Evolutionary conservation across 2,329 filamentous ascomycete species (phyloP).

Genomic region (Falciphora oryzae): DNA sequence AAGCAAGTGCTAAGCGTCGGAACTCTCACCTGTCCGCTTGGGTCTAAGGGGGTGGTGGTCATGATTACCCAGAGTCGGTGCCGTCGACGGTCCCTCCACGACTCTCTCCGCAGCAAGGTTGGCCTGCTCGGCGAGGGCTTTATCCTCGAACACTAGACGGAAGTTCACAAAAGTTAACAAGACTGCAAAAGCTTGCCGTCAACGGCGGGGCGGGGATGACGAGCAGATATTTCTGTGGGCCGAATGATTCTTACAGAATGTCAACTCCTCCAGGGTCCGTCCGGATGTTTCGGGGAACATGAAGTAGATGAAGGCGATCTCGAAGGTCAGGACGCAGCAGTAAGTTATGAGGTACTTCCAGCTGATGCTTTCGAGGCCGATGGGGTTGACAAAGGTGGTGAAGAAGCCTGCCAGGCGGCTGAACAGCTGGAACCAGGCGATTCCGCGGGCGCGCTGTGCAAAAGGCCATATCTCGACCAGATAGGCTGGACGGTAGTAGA

Average conservation of each 20-base stretch:
- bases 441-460: conserved; percentile 25
- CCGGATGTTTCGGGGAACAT: conserved; percentile 21
- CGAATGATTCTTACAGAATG: conserved; percentile 17
- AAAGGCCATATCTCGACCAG: conserved; percentile 28
- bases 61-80: not conserved
- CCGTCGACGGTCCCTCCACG: no score
- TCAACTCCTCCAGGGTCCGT: conserved; percentile 20
- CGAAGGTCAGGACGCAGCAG: conserved; percentile 26
- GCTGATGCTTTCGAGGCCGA: conserved; percentile 23
- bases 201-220: not conserved
- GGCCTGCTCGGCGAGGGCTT: not conserved
- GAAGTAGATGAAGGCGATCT: conserved; percentile 17
- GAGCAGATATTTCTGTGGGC: conserved; percentile 13
- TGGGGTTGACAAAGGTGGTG: conserved; percentile 26
- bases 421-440: conserved; percentile 27
- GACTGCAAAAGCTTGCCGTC: not conserved
- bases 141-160: not conserved
- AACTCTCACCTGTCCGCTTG: not conserved
- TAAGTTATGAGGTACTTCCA: conserved; percentile 27
- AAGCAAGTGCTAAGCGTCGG: no score
- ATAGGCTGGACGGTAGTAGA: conserved; percentile 22
- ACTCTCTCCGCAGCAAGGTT: not conserved
- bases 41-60: no score
- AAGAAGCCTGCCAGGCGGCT: conserved; percentile 25
- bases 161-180: no score